Evolutionary conservation across 345 rosid species (phyloP).

Genomic region (Eutrema yunnanense): DNA sequence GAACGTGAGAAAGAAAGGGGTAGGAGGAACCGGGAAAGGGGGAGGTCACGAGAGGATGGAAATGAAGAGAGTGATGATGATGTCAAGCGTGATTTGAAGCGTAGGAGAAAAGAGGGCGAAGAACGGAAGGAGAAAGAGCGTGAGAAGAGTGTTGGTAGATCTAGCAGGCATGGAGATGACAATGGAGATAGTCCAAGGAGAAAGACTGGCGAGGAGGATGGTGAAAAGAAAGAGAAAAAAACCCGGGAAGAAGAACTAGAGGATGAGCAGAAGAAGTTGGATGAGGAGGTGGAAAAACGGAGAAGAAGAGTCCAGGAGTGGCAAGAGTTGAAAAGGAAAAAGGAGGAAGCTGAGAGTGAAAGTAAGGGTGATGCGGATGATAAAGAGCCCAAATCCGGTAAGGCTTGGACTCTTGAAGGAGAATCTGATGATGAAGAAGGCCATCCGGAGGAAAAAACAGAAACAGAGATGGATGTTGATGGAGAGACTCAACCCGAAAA

Average conservation of each 20-base stretch:
- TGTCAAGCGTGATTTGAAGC: slow-evolving; percentile 43
- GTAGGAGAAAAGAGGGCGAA: slow-evolving; percentile 51
- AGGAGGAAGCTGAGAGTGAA: slow-evolving; percentile 70
- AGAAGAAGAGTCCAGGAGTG: slow-evolving; percentile 97
- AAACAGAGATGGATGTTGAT: slow-evolving; percentile 53
- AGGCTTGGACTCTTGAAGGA: slow-evolving; percentile 85
- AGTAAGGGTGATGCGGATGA: slow-evolving; percentile 49
- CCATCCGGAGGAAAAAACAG: slow-evolving; percentile 34
- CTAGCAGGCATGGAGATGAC: slow-evolving; percentile 49
- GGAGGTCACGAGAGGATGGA: slow-evolving; percentile 45
- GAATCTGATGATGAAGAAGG: slow-evolving; percentile 95
- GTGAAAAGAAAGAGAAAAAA: slow-evolving; percentile 47
- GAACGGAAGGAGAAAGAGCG: slow-evolving; percentile 57
- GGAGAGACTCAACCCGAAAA: slow-evolving; percentile 35
- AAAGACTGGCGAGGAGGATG: slow-evolving; percentile 46
- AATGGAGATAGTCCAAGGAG: slow-evolving; percentile 52
- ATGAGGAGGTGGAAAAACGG: slow-evolving; percentile 83
- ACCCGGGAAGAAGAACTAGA: slow-evolving; percentile 77
- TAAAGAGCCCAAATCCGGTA: slow-evolving; percentile 57
- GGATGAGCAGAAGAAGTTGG: slow-evolving; percentile 74
- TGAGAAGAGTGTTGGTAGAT: slow-evolving; percentile 50
- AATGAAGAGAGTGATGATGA: slow-evolving; percentile 59
- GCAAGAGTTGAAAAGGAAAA: slow-evolving; percentile 89
- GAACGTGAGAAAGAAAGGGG: slow-evolving; percentile 51
- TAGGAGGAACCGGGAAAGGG: slow-evolving; percentile 54